A percentile compares a stretch with the other conserved stretches of the same genome.
These are phyloP conservation scores for Maudiozyma barnettii DNA, from an alignment of 805 yeast genomes.

Conservation along the genomic window DNA sequence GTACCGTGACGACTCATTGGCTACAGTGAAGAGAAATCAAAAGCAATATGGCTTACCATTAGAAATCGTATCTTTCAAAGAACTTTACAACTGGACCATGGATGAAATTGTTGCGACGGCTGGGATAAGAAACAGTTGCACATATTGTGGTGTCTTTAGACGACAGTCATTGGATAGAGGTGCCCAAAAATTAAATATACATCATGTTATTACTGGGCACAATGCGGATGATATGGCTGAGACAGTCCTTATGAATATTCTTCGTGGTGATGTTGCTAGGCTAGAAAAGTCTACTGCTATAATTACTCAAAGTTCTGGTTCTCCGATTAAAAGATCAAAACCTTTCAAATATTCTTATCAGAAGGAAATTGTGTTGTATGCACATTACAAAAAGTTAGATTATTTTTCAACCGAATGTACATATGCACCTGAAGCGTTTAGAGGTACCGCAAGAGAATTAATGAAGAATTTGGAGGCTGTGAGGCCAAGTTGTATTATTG, in stretches of 20 bases:
- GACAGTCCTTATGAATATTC: slow-evolving; percentile 86
- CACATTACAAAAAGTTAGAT: slow-evolving; percentile 90
- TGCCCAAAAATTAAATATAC: slow-evolving; percentile 73
- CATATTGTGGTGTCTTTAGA: slow-evolving; percentile 95
- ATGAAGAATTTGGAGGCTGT: slow-evolving; percentile 84
- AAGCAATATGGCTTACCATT: slow-evolving; percentile 72
- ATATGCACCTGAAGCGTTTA: slow-evolving; percentile 95
- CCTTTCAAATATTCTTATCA: slow-evolving; percentile 95
- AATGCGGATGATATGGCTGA: slow-evolving; percentile 99
- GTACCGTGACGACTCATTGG: slow-evolving; percentile 91
- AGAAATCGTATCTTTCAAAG: slow-evolving; percentile 75
- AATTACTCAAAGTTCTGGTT: slow-evolving; percentile 70
- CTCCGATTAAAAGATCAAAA: slow-evolving; percentile 87
- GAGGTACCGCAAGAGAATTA: slow-evolving; percentile 93
- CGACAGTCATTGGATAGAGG: slow-evolving; percentile 96
- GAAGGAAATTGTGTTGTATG: slow-evolving; percentile 93
- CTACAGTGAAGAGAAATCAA: slow-evolving; percentile 91
- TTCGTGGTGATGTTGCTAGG: slow-evolving; percentile 94
- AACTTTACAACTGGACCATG: slow-evolving; percentile 95
- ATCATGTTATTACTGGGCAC: slow-evolving; percentile 95
- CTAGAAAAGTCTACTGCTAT: slow-evolving; percentile 81
- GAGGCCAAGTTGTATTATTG: slow-evolving; percentile 88
- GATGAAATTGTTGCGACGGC: slow-evolving; percentile 94
- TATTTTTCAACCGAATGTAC: slow-evolving; percentile 96
- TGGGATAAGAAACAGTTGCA: slow-evolving; percentile 88